Percentiles rank a stretch among this genome's conserved stretches.
Conservation (phyloP, 2,329 filamentous ascomycete genomes). For the Cladosporium austrohemisphaericum region DNA sequence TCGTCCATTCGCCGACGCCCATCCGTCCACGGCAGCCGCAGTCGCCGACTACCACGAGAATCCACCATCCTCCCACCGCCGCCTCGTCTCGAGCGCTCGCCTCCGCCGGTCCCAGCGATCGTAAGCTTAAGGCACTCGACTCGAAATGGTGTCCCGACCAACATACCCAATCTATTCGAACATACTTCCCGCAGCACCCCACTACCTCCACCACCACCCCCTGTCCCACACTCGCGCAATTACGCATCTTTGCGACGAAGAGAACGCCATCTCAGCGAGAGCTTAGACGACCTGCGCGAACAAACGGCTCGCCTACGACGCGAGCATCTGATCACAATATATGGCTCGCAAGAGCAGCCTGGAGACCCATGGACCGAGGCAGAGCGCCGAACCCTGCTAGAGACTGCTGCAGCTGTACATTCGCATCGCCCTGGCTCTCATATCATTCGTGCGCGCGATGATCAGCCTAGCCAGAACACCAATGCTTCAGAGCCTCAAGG, state of each 20-base stretch:
- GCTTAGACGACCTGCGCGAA: slow-evolving; percentile 1
- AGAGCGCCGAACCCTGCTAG: slow-evolving; percentile 9
- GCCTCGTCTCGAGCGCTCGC: slow-evolving; percentile 23
- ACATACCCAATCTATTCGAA: slow-evolving; percentile 30
- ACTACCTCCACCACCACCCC: slow-evolving; percentile 20
- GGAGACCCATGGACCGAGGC: slow-evolving; percentile 2
- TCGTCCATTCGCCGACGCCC: slow-evolving; percentile 54
- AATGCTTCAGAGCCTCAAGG: not conserved
- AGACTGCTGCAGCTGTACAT: slow-evolving; percentile 1
- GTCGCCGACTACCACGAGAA: slow-evolving; percentile 28
- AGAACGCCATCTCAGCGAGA: slow-evolving; percentile 7
- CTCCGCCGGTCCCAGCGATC: slow-evolving; percentile 21
- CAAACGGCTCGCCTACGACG: slow-evolving; percentile 1
- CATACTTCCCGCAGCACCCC: slow-evolving; percentile 21
- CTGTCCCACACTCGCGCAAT: slow-evolving; percentile 26
- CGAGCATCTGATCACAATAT: not conserved
- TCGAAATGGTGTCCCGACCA: slow-evolving; percentile 28
- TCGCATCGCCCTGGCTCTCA: not conserved
- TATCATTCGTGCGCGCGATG: not conserved
- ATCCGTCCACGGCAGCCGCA: slow-evolving; percentile 28
- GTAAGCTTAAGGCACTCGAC: slow-evolving; percentile 20
- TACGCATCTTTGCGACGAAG: slow-evolving; percentile 16
- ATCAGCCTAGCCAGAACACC: not conserved
- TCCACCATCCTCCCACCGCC: slow-evolving; percentile 22
- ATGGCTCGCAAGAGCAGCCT: not conserved